These are phyloP conservation scores for Entelexis paramagnoliae DNA, from an alignment of 1,139 yeast species.

Conservation along the genomic window DNA sequence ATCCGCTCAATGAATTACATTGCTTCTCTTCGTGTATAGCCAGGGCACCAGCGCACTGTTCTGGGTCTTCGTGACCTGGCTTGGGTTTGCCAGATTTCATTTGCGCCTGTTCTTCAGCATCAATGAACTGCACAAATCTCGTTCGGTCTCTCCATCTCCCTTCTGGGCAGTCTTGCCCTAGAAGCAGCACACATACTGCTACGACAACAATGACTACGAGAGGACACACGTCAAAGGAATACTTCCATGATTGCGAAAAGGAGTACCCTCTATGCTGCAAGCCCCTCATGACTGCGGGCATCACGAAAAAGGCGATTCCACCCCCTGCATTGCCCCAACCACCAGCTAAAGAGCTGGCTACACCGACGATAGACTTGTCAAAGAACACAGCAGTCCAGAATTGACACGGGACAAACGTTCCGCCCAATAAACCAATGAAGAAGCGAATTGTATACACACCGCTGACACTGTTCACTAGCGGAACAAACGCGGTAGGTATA, in stretches of 20 bases:
- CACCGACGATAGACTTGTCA: conserved; percentile 31
- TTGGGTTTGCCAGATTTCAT: too few relatives aligned
- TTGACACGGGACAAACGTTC: conserved; percentile 32
- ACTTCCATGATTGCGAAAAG: conserved; percentile 29
- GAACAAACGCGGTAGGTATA: conserved; percentile 32
- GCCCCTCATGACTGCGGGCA: conserved; percentile 30
- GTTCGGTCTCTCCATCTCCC: conserved; percentile 32
- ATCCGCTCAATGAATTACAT: background rate
- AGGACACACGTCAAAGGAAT: conserved; percentile 31
- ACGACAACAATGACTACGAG: conserved; percentile 28
- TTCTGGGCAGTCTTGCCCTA: conserved; percentile 33
- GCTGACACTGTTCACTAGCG: conserved; percentile 26
- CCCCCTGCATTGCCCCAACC: conserved; percentile 36
- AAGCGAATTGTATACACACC: conserved; percentile 30
- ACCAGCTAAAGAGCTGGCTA: conserved; percentile 32
- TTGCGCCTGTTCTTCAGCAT: conserved; percentile 23
- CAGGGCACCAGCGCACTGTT: background rate
- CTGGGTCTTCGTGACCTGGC: background rate
- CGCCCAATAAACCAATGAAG: conserved; percentile 32
- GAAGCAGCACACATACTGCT: conserved; percentile 25
- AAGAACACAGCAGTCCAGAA: conserved; percentile 31
- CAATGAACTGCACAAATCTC: conserved; percentile 24
- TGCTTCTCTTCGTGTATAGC: background rate
- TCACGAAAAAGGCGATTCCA: conserved; percentile 33
- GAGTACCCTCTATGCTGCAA: conserved; percentile 27